Conservation (phyloP, 2,329 filamentous ascomycete genomes). For the Calcarisporium arbuscula region DNA sequence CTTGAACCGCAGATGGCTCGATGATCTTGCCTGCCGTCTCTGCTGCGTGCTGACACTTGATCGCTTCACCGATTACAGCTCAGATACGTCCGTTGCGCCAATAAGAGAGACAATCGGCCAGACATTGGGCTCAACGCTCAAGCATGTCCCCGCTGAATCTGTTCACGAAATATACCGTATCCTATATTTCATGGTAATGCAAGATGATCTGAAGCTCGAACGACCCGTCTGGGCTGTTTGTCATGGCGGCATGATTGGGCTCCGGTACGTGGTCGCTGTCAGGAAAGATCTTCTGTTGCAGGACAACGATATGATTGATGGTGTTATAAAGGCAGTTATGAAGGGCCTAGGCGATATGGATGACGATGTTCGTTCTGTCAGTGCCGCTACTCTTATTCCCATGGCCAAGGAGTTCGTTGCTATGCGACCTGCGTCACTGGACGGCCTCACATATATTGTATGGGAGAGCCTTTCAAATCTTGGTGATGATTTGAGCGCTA, state of each 20-base stretch:
- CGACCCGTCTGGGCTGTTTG: slow-evolving; percentile 86
- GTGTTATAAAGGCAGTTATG: slow-evolving; percentile 87
- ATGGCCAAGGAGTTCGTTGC: slow-evolving; percentile 93
- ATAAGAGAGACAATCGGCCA: slow-evolving; percentile 95
- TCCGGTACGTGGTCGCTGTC: slow-evolving; percentile 92
- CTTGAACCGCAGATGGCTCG: slow-evolving; percentile 79
- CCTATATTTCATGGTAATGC: slow-evolving; percentile 86
- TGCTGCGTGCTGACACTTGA: slow-evolving; percentile 97
- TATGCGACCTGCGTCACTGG: slow-evolving; percentile 70
- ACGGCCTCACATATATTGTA: slow-evolving; percentile 83
- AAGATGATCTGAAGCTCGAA: slow-evolving; percentile 69
- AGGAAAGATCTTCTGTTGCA: slow-evolving; percentile 85
- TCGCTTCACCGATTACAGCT: slow-evolving; percentile 95
- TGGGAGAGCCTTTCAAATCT: slow-evolving; percentile 96
- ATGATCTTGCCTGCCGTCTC: slow-evolving; percentile 90
- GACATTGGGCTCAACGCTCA: slow-evolving; percentile 81
- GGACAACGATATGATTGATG: slow-evolving; percentile 82
- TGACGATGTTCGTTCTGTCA: slow-evolving; percentile 94
- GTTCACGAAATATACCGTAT: slow-evolving; percentile 82
- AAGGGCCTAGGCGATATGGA: slow-evolving; percentile 86
- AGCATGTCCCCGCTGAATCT: slow-evolving; percentile 70
- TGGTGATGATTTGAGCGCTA: slow-evolving; percentile 95
- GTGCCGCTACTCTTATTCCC: slow-evolving; percentile 92
- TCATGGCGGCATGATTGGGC: slow-evolving; percentile 95
- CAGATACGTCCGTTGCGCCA: slow-evolving; percentile 92